Evolutionary conservation across 768 basidiomycete species (phyloP), one percentile per base, ranked within the genome.

Genomic region (Calocybe indica): DNA sequence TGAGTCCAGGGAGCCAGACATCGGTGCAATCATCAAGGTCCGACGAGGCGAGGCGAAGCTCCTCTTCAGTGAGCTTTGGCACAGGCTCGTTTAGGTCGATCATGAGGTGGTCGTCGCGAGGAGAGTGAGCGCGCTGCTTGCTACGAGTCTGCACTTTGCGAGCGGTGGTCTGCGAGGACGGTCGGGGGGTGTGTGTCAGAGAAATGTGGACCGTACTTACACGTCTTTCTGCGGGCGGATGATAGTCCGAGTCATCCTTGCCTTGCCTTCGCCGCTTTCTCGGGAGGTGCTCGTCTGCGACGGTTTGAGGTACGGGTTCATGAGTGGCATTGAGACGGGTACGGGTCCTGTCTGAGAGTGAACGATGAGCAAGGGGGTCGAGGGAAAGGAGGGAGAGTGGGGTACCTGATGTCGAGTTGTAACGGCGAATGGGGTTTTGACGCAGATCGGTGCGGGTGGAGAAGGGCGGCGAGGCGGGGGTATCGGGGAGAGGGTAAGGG

Each of bases 1-100:
- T 71, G 11, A 91, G 72, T 58, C 87, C 88, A 22, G 69, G 73
- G 38, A 70, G 66, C 90, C 90, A 92, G 11, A 92, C 59, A 50
- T 90, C 88, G 54, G 78, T 76, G 53, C 82, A 88, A 50, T 90
- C 89, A 29, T 89, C 88, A 52, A 92, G 68, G 71, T 92, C 89
- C 14, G 89, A 90, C 12, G 88, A 87, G 8, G 68, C 64, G 9
- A 78, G 67, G 35, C 67, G 65, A 30, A 73, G 74, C 31, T 80
- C 77, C 47, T 74, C 71, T 33, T 60, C 64, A 40, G 61, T 48
- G 5, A 53, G 52, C 43, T 50, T 55, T 58, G 67, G 45, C 53
- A 67, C 46, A 54, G 63, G 57, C 58, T 60, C 47, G 37, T 40
- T 48, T 46, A 53, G 53, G 57, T 37, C 58, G 48, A 43, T 43